A percentile compares a stretch with the other conserved stretches of the same genome.
Evolutionary conservation across 2,329 filamentous ascomycete species (phyloP).

Genomic region (Chrysosporium queenslandicum): DNA sequence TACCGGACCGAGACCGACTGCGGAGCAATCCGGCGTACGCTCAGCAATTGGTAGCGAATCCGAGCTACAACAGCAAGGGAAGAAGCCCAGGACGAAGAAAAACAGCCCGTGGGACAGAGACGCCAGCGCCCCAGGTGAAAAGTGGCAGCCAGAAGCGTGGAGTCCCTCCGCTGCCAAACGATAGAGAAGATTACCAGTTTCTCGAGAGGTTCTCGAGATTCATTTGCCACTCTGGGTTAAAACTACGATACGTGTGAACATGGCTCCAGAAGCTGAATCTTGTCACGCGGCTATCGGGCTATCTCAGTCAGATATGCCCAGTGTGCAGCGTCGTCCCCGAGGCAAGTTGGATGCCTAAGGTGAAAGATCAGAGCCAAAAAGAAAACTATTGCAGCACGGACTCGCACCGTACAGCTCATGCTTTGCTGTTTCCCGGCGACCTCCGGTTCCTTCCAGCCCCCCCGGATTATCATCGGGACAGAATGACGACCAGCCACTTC

Average conservation of each 20-base stretch:
- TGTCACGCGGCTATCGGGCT: too few relatives aligned
- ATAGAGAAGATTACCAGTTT: constrained; percentile 19
- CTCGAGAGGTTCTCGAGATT: background rate
- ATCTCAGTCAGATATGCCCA: too few relatives aligned
- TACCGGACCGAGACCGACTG: constrained; percentile 12
- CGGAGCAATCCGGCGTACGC: constrained; percentile 24
- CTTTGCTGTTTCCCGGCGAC: background rate
- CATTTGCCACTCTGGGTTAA: background rate
- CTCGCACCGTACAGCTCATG: background rate
- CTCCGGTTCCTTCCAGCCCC: background rate
- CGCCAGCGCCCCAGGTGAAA: constrained; percentile 49
- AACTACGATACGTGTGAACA: too few relatives aligned
- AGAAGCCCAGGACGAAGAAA: constrained; percentile 14
- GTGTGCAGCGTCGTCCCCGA: too few relatives aligned
- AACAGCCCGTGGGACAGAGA: constrained; percentile 50
- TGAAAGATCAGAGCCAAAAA: too few relatives aligned
- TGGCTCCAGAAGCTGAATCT: too few relatives aligned
- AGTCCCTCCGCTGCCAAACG: constrained; percentile 38
- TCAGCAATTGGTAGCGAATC: constrained; percentile 25
- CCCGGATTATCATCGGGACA: background rate
- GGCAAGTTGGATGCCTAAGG: too few relatives aligned
- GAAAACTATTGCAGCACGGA: background rate
- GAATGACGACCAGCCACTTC: background rate
- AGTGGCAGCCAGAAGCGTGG: constrained; percentile 60
- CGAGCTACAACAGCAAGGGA: constrained; percentile 23